Base-by-base conservation (phyloP, 108 stramenopile genomes). In the Cylindrotheca closterium region DNA sequence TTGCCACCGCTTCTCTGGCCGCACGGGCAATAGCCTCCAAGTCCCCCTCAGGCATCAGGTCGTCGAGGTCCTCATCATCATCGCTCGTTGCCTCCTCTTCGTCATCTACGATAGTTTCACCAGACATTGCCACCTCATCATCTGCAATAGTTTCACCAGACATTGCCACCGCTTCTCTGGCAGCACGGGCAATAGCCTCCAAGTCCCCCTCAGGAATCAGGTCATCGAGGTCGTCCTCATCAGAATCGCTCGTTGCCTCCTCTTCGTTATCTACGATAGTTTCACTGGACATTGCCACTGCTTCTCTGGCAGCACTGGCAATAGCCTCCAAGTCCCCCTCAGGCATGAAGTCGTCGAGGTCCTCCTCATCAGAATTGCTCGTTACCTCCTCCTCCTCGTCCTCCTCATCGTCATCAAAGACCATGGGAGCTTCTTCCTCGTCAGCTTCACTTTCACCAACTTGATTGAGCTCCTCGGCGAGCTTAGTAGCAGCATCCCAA, bases 401-500 rank as follows among this genome's bases (percentile, higher is more conserved):
- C 17, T 59, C 57, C 24, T 57, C 30, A 55, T 56, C 49, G 12
- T 51, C 50, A 0, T 42, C 7, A 15, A 15, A 42, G 15, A 42
- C 37, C 15, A 10, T 15, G 37, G 7, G 54, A 19, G 55, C 61
- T 30, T 73, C 64, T n/a, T 57, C 62, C 27, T 45, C 52, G 0
- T 46, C 32, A 21, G 33, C 54, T 3, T 50, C 32, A 12, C 18
- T 22, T 1, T 54, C 33, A 21, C 8, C 8, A 4, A 60, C 60
- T 33, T 37, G 67, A 58, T 46, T 10, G 5, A 80, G 60, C 24
- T 66, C 55, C 37, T 56, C 31, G 0, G 79, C 79, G 22, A 80
- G 26, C 17, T 55, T 30, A 18, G 59, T 61, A 3, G 79, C 79
- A 22, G 68, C 64, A 32, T 80, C 60, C 79, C 79, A 80, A 47